Conservation (phyloP, 768 basidiomycete genomes). For the Agrocybe chaxingu region DNA sequence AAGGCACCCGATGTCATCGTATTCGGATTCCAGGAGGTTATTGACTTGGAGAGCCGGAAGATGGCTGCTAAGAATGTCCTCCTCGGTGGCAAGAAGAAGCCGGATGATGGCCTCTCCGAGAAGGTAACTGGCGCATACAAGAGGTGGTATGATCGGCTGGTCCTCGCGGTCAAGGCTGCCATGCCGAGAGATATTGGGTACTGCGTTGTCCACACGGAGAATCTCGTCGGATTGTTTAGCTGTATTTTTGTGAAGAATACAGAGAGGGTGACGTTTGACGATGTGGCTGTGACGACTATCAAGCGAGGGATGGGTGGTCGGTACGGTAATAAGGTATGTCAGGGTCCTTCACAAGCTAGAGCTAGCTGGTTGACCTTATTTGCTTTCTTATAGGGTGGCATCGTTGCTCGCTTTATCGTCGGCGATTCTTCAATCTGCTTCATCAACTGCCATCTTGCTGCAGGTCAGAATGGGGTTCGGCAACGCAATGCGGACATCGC, state of each 20-base stretch:
- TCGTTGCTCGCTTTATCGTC: conserved; percentile 84
- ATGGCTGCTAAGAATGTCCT: conserved; percentile 91
- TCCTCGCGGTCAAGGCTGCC: conserved; percentile 65
- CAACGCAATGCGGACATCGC: conserved; percentile 86
- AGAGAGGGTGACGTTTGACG: conserved; percentile 57
- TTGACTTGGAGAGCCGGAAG: conserved; percentile 91
- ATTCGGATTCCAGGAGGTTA: conserved; percentile 95
- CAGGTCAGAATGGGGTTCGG: conserved; percentile 81
- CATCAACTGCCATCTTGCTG: conserved; percentile 97
- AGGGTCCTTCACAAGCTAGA: neutral
- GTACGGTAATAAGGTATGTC: conserved; percentile 90
- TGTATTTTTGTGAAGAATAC: conserved; percentile 71
- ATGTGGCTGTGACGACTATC: conserved; percentile 73
- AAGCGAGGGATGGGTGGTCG: conserved; percentile 91
- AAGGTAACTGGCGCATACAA: conserved; percentile 86
- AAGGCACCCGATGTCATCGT: conserved; percentile 80
- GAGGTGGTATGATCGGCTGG: conserved; percentile 82
- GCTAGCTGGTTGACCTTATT: neutral
- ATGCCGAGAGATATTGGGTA: conserved; percentile 79
- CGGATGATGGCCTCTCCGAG: conserved; percentile 61
- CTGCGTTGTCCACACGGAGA: conserved; percentile 78
- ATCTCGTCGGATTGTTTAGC: conserved; percentile 84
- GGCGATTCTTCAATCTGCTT: conserved; percentile 94
- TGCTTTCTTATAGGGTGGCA: conserved; percentile 63
- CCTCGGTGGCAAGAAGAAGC: conserved; percentile 69